Percentiles rank a stretch among this genome's conserved stretches.
Evolutionary conservation across 805 yeast species (phyloP).

Genomic region (Myxozyma sirexii): DNA sequence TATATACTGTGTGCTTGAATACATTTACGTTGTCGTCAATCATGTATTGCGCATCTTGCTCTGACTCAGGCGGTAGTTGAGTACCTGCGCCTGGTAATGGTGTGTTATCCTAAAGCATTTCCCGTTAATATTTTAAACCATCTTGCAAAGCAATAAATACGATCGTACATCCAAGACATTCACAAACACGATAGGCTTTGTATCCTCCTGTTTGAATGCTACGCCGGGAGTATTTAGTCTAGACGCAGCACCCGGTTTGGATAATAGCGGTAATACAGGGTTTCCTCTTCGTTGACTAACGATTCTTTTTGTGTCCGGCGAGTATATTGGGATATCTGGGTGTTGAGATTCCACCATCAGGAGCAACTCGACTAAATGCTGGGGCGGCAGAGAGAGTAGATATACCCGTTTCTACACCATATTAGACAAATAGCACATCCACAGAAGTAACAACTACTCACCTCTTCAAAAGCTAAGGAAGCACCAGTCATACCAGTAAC

Average conservation of each 20-base stretch:
- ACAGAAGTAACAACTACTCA: slow-evolving; percentile 4
- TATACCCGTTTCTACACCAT: slow-evolving; percentile 43
- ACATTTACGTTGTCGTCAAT: slow-evolving; percentile 44
- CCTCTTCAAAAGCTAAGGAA: slow-evolving; percentile 41
- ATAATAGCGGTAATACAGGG: neutral
- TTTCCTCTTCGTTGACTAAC: slow-evolving; percentile 14
- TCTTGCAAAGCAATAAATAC: too few relatives aligned
- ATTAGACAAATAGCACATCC: neutral
- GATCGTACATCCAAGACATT: slow-evolving; percentile 11
- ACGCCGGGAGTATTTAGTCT: slow-evolving; percentile 12
- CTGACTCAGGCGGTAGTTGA: slow-evolving; percentile 43
- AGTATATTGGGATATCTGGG: slow-evolving; percentile 45
- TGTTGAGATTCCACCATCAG: slow-evolving; percentile 45
- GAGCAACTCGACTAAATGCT: slow-evolving; percentile 47
- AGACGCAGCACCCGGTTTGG: slow-evolving; percentile 36
- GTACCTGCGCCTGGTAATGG: slow-evolving; percentile 34
- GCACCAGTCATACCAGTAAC: slow-evolving; percentile 46
- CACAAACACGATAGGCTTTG: neutral
- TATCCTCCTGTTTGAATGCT: neutral
- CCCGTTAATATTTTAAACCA: too few relatives aligned
- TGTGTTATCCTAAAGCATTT: slow-evolving; percentile 37
- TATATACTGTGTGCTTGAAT: slow-evolving; percentile 43
- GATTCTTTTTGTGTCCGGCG: slow-evolving; percentile 43
- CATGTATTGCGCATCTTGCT: slow-evolving; percentile 39
- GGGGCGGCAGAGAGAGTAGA: slow-evolving; percentile 43